These are phyloP conservation scores for Saccharomyces paradoxus DNA, from an alignment of 805 yeast species.

Conservation along the genomic window DNA sequence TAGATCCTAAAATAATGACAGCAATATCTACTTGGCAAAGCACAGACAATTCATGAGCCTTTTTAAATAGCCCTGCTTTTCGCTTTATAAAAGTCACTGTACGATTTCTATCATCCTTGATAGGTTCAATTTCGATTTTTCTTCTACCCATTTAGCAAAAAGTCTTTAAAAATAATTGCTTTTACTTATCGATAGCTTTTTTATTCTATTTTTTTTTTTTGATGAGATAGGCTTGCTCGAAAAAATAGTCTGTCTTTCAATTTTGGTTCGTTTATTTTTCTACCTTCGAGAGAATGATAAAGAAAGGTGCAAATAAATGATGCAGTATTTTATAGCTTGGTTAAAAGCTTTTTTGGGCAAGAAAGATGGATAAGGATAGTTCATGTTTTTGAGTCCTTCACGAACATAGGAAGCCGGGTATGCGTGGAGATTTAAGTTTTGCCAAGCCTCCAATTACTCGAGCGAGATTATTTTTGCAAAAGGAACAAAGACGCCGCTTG, in stretches of 20 bases:
- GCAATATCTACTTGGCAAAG: slow-evolving; percentile 91
- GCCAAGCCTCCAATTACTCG: not conserved
- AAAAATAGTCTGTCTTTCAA: not conserved
- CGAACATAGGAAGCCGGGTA: not conserved
- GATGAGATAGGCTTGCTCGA: not conserved
- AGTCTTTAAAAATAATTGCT: not conserved
- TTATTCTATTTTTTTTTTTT: not conserved
- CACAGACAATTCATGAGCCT: slow-evolving; percentile 58
- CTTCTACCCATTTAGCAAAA: slow-evolving; percentile 79
- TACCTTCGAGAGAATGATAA: not conserved
- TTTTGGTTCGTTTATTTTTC: not conserved
- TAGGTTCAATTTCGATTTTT: slow-evolving; percentile 88
- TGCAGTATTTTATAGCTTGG: not conserved
- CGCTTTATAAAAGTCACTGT: slow-evolving; percentile 76
- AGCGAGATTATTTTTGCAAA: not conserved
- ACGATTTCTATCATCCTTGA: slow-evolving; percentile 75
- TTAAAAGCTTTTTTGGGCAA: not conserved
- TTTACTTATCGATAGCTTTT: not conserved
- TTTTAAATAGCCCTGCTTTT: slow-evolving; percentile 84
- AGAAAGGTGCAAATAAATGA: not conserved
- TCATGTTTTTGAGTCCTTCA: not conserved
- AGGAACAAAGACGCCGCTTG: not conserved
- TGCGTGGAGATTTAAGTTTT: not conserved
- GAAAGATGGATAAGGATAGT: not conserved
- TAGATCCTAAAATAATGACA: slow-evolving; percentile 76